Evolutionary conservation across 768 basidiomycete genomes (phyloP).

Genomic region (Mrakia blollopis): DNA sequence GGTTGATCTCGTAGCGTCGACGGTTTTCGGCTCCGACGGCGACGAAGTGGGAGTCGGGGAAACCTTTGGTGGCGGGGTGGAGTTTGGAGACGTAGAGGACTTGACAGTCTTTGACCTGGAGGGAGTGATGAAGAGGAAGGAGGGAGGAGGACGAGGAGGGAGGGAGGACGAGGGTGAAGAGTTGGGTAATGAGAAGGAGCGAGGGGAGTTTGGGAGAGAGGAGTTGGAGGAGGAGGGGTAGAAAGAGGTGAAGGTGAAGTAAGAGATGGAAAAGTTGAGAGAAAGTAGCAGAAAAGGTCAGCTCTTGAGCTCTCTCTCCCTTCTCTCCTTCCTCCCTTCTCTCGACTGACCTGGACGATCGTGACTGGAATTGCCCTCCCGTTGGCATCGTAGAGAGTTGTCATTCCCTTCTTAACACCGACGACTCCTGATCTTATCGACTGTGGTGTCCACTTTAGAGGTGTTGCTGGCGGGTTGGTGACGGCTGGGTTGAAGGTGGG

Average conservation of each 20-base stretch:
- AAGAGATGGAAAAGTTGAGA: background rate
- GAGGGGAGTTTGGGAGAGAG: background rate
- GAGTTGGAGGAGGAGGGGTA: background rate
- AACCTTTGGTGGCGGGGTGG: background rate
- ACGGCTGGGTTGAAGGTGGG: constrained; percentile 22
- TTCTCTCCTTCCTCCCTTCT: background rate
- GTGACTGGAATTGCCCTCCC: constrained; percentile 86
- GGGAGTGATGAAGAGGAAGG: background rate
- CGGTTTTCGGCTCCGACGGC: constrained; percentile 79
- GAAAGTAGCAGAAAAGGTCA: background rate
- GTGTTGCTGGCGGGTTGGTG: background rate
- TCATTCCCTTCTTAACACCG: constrained; percentile 94
- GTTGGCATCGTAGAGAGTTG: constrained; percentile 82
- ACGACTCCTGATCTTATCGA: constrained; percentile 87
- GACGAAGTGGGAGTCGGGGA: constrained; percentile 75
- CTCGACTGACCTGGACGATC: constrained; percentile 70
- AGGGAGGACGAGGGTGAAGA: constrained; percentile 44
- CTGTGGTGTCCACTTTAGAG: constrained; percentile 66
- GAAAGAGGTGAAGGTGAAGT: background rate
- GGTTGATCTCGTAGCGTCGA: constrained; percentile 16
- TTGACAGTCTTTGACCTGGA: constrained; percentile 40
- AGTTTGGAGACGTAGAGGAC: constrained; percentile 2
- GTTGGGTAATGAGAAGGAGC: constrained; percentile 40
- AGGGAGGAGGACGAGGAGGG: background rate
- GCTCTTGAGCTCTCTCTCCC: background rate